Conservation (phyloP, 164 flowering plant species). For the Berberis vulgaris region DNA sequence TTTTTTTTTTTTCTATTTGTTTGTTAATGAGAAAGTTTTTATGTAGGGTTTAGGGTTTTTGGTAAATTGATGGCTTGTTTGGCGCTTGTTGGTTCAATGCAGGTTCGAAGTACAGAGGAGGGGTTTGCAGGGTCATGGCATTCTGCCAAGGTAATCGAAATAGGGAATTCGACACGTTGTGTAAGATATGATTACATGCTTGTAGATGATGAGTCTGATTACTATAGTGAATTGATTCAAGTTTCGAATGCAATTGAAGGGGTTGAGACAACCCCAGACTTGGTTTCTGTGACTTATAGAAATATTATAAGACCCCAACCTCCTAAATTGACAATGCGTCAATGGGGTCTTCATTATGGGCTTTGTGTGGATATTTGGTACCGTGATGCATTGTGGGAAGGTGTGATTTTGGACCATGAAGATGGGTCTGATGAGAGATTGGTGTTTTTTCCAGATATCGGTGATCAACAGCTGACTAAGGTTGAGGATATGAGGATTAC, state of each 20-base stretch:
- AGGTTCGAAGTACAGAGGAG: constrained; percentile 23
- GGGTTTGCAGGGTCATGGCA: constrained; percentile 30
- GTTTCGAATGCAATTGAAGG: constrained; percentile 7
- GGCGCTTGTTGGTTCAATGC: background rate
- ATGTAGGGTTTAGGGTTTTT: too few relatives aligned
- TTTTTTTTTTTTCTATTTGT: background rate
- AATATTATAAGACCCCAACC: constrained; percentile 18
- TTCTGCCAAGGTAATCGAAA: constrained; percentile 9
- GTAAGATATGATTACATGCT: constrained; percentile 17
- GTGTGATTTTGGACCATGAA: constrained; percentile 63
- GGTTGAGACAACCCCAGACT: background rate
- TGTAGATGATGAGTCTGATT: constrained; percentile 2
- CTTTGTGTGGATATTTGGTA: constrained; percentile 60
- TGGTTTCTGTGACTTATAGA: constrained; percentile 3
- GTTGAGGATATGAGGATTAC: constrained; percentile 38
- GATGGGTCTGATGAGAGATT: constrained; percentile 37
- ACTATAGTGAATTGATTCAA: constrained; percentile 7
- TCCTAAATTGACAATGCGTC: background rate
- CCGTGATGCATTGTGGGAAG: constrained; percentile 94
- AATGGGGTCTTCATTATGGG: constrained; percentile 39
- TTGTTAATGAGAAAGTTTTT: too few relatives aligned
- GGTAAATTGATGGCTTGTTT: background rate
- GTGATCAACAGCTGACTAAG: constrained; percentile 43
- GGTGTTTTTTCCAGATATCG: constrained; percentile 81
- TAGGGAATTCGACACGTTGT: background rate